These are phyloP conservation scores for Pelargonium australe DNA, from an alignment of 441 rosid genomes.

Conservation along the genomic window DNA sequence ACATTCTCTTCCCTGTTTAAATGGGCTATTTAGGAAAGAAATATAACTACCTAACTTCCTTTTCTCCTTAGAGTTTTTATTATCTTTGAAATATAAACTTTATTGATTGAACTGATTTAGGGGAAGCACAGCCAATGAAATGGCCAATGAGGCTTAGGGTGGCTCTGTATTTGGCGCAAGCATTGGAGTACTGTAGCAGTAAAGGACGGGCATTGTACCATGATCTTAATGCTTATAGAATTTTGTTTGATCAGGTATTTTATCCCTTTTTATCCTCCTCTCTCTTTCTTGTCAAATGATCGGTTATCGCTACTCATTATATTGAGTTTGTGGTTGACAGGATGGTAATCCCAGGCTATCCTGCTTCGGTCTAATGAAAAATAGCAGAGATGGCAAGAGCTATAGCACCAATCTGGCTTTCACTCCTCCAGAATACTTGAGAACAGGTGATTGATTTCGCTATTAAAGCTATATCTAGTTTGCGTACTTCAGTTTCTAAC, in stretches of 20 bases:
- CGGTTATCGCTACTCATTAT: slow-evolving; percentile 13
- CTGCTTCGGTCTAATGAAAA: slow-evolving; percentile 94
- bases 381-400: slow-evolving; percentile 97
- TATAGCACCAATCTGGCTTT: slow-evolving; percentile 96
- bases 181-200: slow-evolving; percentile 78
- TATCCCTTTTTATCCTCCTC: too few species aligned
- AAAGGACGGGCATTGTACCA: slow-evolving; percentile 92
- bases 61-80: neutral
- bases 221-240: slow-evolving; percentile 89
- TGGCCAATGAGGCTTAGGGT: slow-evolving; percentile 97
- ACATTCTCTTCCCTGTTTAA: neutral
- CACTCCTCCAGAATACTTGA: slow-evolving; percentile 94
- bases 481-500: too few species aligned
- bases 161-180: slow-evolving; percentile 85
- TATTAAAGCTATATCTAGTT: neutral
- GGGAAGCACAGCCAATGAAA: slow-evolving; percentile 95
- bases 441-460: slow-evolving; percentile 54
- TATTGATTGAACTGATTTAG: slow-evolving; percentile 35
- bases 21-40: neutral
- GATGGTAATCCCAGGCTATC: slow-evolving; percentile 94
- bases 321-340: slow-evolving; percentile 37
- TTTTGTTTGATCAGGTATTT: slow-evolving; percentile 82
- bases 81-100: neutral
- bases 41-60: neutral
- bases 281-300: too few species aligned